phyloP scores from a whole-genome alignment of 2,329 filamentous ascomycete species.

The Beauveria medogensis region DNA sequence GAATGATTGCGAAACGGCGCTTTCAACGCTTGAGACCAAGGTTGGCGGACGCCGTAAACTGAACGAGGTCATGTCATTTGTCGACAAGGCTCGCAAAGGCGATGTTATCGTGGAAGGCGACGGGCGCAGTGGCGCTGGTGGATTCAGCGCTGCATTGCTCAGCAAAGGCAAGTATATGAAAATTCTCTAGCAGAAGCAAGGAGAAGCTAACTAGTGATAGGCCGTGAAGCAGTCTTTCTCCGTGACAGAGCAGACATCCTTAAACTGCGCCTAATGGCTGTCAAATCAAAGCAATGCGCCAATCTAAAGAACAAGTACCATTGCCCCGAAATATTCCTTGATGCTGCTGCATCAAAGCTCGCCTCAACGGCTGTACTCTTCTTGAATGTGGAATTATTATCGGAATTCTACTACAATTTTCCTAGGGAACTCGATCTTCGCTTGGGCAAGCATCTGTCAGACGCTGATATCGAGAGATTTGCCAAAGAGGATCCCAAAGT shows the following conservation, averaged over 20 bases:
- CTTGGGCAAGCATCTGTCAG: constrained; percentile 70
- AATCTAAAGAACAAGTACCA: constrained; percentile 85
- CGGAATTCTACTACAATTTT: constrained; percentile 97
- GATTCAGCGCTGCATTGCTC: constrained; percentile 84
- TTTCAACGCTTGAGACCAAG: constrained; percentile 64
- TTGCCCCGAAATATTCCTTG: constrained; percentile 96
- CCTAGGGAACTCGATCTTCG: constrained; percentile 83
- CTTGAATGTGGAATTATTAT: constrained; percentile 91
- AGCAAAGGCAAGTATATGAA: constrained; percentile 55
- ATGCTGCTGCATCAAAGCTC: constrained; percentile 90
- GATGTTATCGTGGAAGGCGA: constrained; percentile 81
- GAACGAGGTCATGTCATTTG: constrained; percentile 80
- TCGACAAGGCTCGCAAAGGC: constrained; percentile 82
- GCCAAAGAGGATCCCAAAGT: constrained; percentile 91
- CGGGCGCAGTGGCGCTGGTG: constrained; percentile 75
- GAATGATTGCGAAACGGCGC: constrained; percentile 69
- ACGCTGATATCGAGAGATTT: constrained; percentile 78
- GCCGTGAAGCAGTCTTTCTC: constrained; percentile 87
- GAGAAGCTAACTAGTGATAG: constrained; percentile 37
- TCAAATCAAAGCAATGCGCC: constrained; percentile 86
- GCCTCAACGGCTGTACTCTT: constrained; percentile 94
- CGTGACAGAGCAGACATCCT: constrained; percentile 85
- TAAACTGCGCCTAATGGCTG: constrained; percentile 78
- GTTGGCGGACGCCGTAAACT: constrained; percentile 80
- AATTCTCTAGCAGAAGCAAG: background rate